Conservation (phyloP, 768 basidiomycete genomes). For the Mycena amicta region DNA sequence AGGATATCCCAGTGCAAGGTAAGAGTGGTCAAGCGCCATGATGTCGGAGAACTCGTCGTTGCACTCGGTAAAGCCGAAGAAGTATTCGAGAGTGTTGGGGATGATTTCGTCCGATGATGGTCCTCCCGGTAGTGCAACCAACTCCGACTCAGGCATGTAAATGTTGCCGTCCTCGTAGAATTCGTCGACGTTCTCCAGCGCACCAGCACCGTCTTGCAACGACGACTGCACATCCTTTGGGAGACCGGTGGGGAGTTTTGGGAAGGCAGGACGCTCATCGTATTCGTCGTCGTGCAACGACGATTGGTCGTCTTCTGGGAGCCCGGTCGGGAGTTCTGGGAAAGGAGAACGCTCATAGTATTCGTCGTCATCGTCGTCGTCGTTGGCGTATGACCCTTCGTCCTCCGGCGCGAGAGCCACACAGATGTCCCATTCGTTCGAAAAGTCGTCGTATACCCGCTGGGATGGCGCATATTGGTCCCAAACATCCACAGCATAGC, state of each 20-base stretch:
- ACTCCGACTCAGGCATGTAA: neutral
- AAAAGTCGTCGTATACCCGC: neutral
- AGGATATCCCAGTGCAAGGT: neutral
- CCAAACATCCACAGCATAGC: neutral
- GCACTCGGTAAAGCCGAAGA: neutral
- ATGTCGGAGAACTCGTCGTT: neutral
- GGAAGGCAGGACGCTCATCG: neutral
- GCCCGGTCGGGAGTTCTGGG: too few species aligned
- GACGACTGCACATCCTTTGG: neutral
- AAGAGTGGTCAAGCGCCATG: neutral
- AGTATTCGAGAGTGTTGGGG: neutral
- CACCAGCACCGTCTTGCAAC: neutral
- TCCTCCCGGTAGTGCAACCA: neutral
- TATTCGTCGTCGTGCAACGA: neutral
- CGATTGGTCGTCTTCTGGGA: too few species aligned
- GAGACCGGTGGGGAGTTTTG: neutral
- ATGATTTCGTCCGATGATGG: neutral
- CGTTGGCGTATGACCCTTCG: neutral
- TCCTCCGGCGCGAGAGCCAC: neutral
- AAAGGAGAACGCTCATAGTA: neutral
- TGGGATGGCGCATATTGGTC: neutral
- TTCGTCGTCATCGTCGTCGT: neutral
- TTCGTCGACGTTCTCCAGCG: neutral
- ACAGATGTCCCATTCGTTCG: neutral
- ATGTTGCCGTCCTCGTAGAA: neutral